A percentile compares a stretch with the other conserved stretches of the same genome.
phyloP scores from a whole-genome alignment of 306 rosid species.

The Astragalus glycyphyllos region DNA sequence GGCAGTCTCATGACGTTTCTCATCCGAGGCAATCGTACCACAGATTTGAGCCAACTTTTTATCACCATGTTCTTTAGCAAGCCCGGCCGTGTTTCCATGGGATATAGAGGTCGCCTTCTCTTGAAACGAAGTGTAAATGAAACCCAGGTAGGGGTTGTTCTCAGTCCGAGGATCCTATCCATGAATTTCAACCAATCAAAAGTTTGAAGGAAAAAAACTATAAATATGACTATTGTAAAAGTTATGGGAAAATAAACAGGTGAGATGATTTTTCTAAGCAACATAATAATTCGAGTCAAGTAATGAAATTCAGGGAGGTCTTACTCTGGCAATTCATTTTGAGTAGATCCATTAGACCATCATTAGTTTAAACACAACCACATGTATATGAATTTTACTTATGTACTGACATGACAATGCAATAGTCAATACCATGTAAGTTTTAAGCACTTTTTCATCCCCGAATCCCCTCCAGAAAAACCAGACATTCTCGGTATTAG shows the following conservation, averaged over 20 bases:
- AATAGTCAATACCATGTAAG: conserved; percentile 4
- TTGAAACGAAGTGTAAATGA: conserved; percentile 91
- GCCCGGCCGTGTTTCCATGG: conserved; percentile 97
- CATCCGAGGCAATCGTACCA: conserved; percentile 86
- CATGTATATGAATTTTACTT: not conserved
- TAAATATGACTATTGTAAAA: conserved; percentile 14
- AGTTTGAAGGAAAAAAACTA: not conserved
- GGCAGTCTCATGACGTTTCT: conserved; percentile 93
- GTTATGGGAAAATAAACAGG: not conserved
- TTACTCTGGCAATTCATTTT: conserved; percentile 10
- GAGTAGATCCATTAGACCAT: conserved; percentile 30
- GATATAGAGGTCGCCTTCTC: conserved; percentile 93
- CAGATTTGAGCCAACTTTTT: conserved; percentile 87
- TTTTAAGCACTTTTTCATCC: not conserved
- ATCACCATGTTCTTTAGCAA: conserved; percentile 82
- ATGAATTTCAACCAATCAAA: conserved; percentile 29
- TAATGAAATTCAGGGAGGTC: conserved; percentile 6
- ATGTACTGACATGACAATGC: not conserved
- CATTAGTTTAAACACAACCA: not conserved
- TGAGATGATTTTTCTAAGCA: conserved; percentile 7
- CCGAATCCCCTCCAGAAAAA: not conserved
- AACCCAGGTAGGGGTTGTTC: conserved; percentile 89
- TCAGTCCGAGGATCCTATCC: conserved; percentile 86
- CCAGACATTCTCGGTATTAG: not conserved
- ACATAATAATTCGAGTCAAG: not conserved